These are phyloP conservation scores for Skeletonema costatum DNA, from an alignment of 108 stramenopile species.

Conservation along the genomic window DNA sequence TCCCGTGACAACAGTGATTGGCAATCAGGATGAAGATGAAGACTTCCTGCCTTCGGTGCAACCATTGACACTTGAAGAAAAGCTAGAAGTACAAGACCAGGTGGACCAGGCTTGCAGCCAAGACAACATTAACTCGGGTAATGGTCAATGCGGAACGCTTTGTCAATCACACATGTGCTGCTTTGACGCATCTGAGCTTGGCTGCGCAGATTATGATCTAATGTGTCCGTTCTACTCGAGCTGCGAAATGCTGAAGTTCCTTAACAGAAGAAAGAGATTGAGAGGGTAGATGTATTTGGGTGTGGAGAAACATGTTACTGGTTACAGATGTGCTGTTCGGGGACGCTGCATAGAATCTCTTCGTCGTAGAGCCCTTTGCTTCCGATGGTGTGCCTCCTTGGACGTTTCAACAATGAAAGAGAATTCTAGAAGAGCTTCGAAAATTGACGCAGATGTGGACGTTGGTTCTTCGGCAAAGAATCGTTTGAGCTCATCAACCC, in stretches of 20 bases:
- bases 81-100: not conserved
- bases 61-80: not conserved
- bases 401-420: slow-evolving; percentile 29
- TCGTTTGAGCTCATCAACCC: slow-evolving; percentile 12
- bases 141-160: not conserved
- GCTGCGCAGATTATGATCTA: not conserved
- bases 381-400: slow-evolving; percentile 8
- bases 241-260: not conserved
- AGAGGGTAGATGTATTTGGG: not conserved
- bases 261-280: not conserved
- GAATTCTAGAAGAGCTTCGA: slow-evolving; percentile 30
- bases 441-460: slow-evolving; percentile 34
- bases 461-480: slow-evolving; percentile 49
- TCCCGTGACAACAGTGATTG: not conserved
- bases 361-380: slow-evolving; percentile 9
- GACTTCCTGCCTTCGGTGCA: not conserved
- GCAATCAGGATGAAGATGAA: not conserved
- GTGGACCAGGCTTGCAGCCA: not conserved
- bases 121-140: not conserved
- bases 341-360: not conserved
- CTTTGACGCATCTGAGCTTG: not conserved
- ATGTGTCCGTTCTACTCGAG: not conserved
- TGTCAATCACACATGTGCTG: not conserved
- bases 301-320: not conserved
- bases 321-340: not conserved